Conservation (phyloP, 1,284 basidiomycete genomes). For the Fomitiporia mediterranea region DNA sequence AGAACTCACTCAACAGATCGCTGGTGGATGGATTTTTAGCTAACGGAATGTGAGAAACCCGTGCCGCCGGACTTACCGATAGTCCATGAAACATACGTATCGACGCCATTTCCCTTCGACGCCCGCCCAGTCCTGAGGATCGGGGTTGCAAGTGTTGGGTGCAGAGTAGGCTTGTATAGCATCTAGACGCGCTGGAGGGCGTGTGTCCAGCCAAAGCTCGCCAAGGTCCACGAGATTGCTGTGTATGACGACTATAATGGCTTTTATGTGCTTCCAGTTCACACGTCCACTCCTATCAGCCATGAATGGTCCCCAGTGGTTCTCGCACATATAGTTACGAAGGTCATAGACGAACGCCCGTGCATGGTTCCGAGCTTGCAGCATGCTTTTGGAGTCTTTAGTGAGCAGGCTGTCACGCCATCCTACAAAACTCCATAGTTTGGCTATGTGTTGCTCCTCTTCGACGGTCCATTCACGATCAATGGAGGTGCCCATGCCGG, state of each 20-base stretch:
- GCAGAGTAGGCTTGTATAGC: slow-evolving; percentile 49
- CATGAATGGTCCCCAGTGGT: slow-evolving; percentile 54
- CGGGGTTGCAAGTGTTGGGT: slow-evolving; percentile 32
- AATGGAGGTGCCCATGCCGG: slow-evolving; percentile 25
- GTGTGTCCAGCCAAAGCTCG: slow-evolving; percentile 31
- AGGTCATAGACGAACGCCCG: slow-evolving; percentile 59
- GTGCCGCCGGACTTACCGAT: slow-evolving; percentile 41
- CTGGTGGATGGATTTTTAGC: slow-evolving; percentile 29
- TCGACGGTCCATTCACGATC: slow-evolving; percentile 16
- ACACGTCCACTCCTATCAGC: slow-evolving; percentile 29
- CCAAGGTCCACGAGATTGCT: slow-evolving; percentile 52
- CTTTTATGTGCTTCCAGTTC: slow-evolving; percentile 59
- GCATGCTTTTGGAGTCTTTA: neutral
- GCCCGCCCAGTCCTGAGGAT: slow-evolving; percentile 58
- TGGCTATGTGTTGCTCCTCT: slow-evolving; percentile 27
- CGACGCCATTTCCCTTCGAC: slow-evolving; percentile 65
- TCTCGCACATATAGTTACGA: slow-evolving; percentile 45
- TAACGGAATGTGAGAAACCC: slow-evolving; percentile 7
- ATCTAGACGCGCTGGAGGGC: slow-evolving; percentile 47
- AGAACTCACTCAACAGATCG: slow-evolving; percentile 48
- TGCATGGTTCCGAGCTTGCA: slow-evolving; percentile 39
- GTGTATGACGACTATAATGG: slow-evolving; percentile 52
- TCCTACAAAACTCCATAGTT: slow-evolving; percentile 13
- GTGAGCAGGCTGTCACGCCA: slow-evolving; percentile 6
- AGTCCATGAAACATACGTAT: slow-evolving; percentile 72